A percentile compares a stretch with the other conserved stretches of the same genome.
Evolutionary conservation across 345 rosid genomes (phyloP).

Genomic region (Hypericum androsaemum): DNA sequence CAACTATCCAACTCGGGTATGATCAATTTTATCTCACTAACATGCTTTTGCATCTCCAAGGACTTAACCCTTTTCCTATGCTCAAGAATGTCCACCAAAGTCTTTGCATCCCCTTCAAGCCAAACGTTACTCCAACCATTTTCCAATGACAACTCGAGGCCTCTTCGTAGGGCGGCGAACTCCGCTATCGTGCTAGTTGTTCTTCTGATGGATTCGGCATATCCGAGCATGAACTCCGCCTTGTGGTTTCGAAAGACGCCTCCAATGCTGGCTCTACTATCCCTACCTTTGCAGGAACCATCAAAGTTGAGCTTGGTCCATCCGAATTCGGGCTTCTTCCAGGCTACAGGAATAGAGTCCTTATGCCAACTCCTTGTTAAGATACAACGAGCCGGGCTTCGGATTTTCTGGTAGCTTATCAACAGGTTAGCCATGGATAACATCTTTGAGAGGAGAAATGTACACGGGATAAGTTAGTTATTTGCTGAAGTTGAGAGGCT

Average conservation of each 20-base stretch:
- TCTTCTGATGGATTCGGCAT: conserved; percentile 63
- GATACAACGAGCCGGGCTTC: conserved; percentile 15
- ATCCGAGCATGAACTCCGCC: conserved; percentile 70
- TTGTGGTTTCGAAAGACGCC: conserved; percentile 75
- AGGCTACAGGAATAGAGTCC: conserved; percentile 49
- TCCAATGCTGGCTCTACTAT: conserved; percentile 61
- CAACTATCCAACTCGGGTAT: conserved; percentile 48
- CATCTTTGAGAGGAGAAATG: conserved; percentile 16
- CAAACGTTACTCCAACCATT: conserved; percentile 63
- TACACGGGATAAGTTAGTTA: not conserved
- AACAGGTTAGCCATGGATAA: conserved; percentile 26
- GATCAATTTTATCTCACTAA: conserved; percentile 37
- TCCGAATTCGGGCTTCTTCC: conserved; percentile 58
- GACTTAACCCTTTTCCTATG: conserved; percentile 37
- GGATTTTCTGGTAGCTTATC: conserved; percentile 25
- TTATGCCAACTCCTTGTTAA: conserved; percentile 38
- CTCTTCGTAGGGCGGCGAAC: conserved; percentile 59
- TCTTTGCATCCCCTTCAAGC: conserved; percentile 31
- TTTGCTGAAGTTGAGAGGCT: not conserved
- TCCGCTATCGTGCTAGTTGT: conserved; percentile 65
- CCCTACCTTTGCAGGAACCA: conserved; percentile 46
- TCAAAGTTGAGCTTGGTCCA: conserved; percentile 87
- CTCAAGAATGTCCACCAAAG: not conserved
- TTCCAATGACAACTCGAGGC: conserved; percentile 66
- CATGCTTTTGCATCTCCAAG: conserved; percentile 31